phyloP scores from a whole-genome alignment of 2,329 filamentous ascomycete genomes.

The Cytospora piceicola region DNA sequence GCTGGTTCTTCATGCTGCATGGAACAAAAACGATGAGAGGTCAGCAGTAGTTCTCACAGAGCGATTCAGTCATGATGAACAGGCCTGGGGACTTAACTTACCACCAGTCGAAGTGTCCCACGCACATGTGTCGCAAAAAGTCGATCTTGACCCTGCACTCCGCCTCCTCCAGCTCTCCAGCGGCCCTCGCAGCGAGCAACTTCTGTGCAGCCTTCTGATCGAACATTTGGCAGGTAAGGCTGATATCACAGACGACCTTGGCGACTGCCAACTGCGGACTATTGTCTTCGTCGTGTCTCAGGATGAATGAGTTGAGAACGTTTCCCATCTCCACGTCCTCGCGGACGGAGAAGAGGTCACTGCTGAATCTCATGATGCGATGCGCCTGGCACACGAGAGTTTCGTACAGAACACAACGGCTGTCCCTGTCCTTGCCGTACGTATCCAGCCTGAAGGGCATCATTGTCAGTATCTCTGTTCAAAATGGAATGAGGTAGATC shows the following conservation, averaged over 20 bases:
- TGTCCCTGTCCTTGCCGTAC: not conserved
- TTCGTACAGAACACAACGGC: not conserved
- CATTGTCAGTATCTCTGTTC: not conserved
- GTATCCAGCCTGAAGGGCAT: not conserved
- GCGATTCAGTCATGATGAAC: no score
- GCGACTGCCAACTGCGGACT: no score
- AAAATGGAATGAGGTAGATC: not conserved
- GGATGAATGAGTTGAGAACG: not conserved
- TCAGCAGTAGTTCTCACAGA: not conserved
- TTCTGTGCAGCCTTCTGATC: not conserved
- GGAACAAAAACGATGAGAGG: not conserved
- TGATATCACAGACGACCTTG: no score
- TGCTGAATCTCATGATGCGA: not conserved
- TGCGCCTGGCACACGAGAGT: not conserved
- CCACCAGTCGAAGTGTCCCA: not conserved
- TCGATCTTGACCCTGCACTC: not conserved
- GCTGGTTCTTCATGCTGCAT: not conserved
- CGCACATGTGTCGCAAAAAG: not conserved
- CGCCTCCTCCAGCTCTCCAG: not conserved
- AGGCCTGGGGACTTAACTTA: not conserved
- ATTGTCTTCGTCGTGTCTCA: no score
- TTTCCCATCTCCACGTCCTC: not conserved
- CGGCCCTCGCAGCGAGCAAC: not conserved
- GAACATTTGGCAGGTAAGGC: no score
- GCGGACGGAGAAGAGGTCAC: not conserved